Percentiles rank a stretch among this genome's conserved stretches.
Evolutionary conservation across 805 yeast genomes (phyloP).

Genomic region (Nakazawaea populi): DNA sequence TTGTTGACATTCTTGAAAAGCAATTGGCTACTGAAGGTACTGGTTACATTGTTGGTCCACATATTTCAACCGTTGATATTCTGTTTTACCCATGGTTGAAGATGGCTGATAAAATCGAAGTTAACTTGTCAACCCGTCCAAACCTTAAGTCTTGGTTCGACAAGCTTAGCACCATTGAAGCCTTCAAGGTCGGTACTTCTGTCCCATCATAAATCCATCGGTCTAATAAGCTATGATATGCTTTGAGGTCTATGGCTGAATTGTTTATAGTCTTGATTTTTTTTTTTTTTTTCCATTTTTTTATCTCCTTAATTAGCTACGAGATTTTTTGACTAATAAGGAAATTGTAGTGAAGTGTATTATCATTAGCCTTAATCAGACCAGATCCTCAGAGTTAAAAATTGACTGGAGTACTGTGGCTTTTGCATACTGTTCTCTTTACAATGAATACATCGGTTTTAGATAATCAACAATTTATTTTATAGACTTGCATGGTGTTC

Average conservation of each 20-base stretch:
- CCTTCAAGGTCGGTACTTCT: not conserved
- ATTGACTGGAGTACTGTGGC: too few species aligned
- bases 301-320: too few species aligned
- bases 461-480: not conserved
- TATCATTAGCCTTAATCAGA: too few species aligned
- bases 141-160: not conserved
- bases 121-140: not conserved
- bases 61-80: slow-evolving; percentile 54
- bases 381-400: too few species aligned
- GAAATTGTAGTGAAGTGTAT: too few species aligned
- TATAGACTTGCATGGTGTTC: not conserved
- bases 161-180: not conserved
- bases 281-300: too few species aligned
- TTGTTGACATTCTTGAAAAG: slow-evolving; percentile 47
- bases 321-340: too few species aligned
- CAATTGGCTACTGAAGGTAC: slow-evolving; percentile 38
- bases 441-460: too few species aligned
- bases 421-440: too few species aligned
- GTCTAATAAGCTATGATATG: not conserved
- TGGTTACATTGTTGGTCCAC: slow-evolving; percentile 58
- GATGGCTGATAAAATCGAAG: not conserved
- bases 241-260: too few species aligned
- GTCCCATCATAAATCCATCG: not conserved
- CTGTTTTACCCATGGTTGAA: slow-evolving; percentile 40
- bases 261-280: too few species aligned